Conservation (phyloP, 495 filamentous ascomycete genomes). For the Staphylotrichum tortipilum region DNA sequence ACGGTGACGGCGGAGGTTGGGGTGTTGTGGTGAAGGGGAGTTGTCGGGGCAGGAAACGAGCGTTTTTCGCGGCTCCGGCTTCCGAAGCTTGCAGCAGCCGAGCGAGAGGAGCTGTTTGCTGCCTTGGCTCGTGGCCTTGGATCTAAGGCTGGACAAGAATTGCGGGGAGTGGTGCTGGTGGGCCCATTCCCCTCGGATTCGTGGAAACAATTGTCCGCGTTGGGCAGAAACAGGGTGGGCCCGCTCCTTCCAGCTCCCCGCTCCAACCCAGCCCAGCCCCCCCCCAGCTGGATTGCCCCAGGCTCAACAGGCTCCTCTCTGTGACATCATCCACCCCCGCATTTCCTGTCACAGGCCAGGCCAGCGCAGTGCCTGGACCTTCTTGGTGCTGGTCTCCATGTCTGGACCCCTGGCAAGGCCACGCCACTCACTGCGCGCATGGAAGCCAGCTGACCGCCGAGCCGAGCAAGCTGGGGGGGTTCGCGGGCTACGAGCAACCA, state of each 20-base stretch:
- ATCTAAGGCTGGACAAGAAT: slow-evolving; percentile 6
- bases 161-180: neutral
- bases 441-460: neutral
- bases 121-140: slow-evolving; percentile 8
- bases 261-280: too few relatives aligned
- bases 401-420: too few relatives aligned
- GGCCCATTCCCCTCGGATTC: neutral
- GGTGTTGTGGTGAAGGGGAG: slow-evolving; percentile 19
- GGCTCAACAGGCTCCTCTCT: too few relatives aligned
- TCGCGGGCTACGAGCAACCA: neutral
- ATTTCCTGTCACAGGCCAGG: neutral
- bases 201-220: slow-evolving; percentile 12
- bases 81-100: slow-evolving; percentile 13
- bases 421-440: too few relatives aligned
- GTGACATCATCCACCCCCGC: slow-evolving; percentile 28
- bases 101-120: neutral
- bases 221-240: neutral
- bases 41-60: slow-evolving; percentile 27
- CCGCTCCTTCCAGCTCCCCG: too few relatives aligned
- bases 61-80: slow-evolving; percentile 33
- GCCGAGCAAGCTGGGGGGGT: neutral
- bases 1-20: slow-evolving; percentile 17
- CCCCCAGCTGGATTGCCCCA: neutral
- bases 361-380: neutral
- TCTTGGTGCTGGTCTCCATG: neutral